These are phyloP conservation scores for Penicillium crustosum DNA, from an alignment of 2,329 filamentous ascomycete species.

Conservation along the genomic window DNA sequence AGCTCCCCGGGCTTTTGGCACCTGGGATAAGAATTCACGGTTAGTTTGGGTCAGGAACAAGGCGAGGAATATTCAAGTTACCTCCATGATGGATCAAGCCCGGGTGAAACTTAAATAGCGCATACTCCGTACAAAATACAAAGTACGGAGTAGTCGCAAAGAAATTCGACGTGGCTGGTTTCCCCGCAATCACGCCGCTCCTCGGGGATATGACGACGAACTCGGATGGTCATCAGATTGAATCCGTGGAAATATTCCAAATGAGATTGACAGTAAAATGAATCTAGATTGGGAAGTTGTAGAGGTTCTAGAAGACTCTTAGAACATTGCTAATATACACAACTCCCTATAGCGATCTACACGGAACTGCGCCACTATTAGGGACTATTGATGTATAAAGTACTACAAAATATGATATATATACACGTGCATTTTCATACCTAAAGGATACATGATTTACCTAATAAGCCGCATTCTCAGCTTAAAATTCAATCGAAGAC, in stretches of 20 bases:
- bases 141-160: background rate
- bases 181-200: background rate
- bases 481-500: too few relatives aligned
- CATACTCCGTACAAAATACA: background rate
- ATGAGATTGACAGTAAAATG: background rate
- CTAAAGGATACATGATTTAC: too few relatives aligned
- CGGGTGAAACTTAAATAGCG: background rate
- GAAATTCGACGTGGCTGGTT: background rate
- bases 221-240: background rate
- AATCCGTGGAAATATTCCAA: background rate
- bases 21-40: conserved; percentile 9
- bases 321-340: background rate
- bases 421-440: too few relatives aligned
- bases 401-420: too few relatives aligned
- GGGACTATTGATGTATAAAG: too few relatives aligned
- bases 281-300: background rate
- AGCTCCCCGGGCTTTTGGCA: conserved; percentile 33
- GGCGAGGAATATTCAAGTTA: conserved; percentile 3
- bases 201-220: background rate
- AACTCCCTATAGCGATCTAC: background rate
- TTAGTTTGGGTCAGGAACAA: conserved; percentile 14
- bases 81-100: conserved; percentile 23
- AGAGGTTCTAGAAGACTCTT: background rate
- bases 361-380: too few relatives aligned
- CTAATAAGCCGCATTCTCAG: too few relatives aligned